These are phyloP conservation scores for Garcia nutans DNA, from an alignment of 345 rosid genomes.

Conservation along the genomic window DNA sequence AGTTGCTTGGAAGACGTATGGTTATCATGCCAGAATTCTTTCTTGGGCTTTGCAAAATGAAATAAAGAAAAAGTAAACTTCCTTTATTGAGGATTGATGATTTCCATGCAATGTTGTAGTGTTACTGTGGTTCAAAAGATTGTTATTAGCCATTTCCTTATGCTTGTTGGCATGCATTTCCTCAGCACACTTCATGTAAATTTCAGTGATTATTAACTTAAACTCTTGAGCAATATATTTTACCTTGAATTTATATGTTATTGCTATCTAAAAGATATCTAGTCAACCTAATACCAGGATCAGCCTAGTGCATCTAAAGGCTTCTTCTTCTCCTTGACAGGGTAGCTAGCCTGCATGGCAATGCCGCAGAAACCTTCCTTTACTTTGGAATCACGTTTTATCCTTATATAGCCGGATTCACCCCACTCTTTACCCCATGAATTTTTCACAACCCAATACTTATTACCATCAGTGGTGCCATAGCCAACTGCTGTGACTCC, in stretches of 20 bases:
- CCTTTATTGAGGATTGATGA: not conserved
- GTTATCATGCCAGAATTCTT: not conserved
- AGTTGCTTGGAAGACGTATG: not conserved
- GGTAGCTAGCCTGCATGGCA: conserved; percentile 72
- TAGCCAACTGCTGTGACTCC: conserved; percentile 81
- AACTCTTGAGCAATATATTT: not conserved
- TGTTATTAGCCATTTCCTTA: not conserved
- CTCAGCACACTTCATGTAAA: not conserved
- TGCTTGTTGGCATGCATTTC: not conserved
- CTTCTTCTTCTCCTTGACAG: conserved; percentile 38
- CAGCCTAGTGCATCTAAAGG: not conserved
- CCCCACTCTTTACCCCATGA: conserved; percentile 94
- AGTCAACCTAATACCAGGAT: not conserved
- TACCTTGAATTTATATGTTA: not conserved
- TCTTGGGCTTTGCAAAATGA: not conserved
- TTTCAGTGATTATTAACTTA: conserved; percentile 8
- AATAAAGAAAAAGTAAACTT: not conserved
- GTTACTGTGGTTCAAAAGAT: not conserved
- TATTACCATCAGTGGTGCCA: conserved; percentile 43
- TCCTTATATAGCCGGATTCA: conserved; percentile 71
- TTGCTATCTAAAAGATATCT: not conserved
- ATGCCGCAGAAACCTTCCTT: conserved; percentile 68
- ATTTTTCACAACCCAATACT: conserved; percentile 84
- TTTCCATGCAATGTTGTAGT: not conserved
- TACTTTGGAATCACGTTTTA: conserved; percentile 43